Percentiles rank a stretch among this genome's conserved stretches.
Evolutionary conservation across 495 filamentous ascomycete species (phyloP).

Genomic region (Penicillium canariense): DNA sequence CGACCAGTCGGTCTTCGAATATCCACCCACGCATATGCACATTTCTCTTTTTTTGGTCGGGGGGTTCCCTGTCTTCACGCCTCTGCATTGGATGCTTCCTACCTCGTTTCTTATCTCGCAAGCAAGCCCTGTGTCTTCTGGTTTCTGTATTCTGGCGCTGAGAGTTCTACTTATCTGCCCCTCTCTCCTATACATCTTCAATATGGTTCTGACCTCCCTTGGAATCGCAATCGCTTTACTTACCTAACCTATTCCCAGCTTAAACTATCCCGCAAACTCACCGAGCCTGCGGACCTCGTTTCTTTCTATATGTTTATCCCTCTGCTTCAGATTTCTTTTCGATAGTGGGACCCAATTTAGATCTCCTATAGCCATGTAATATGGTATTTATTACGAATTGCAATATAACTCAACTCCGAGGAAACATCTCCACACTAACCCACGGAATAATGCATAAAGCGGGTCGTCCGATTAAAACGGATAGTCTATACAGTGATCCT

Average conservation of each 20-base stretch:
- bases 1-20: neutral
- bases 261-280: neutral
- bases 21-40: slow-evolving; percentile 5
- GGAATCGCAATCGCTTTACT: neutral
- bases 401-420: too few species aligned
- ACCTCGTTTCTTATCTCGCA: slow-evolving; percentile 3
- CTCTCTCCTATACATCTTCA: slow-evolving; percentile 14
- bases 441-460: too few species aligned
- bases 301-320: neutral
- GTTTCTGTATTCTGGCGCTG: slow-evolving; percentile 16
- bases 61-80: slow-evolving; percentile 3
- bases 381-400: neutral
- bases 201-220: slow-evolving; percentile 7
- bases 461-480: too few species aligned
- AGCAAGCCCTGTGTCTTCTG: slow-evolving; percentile 18
- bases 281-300: neutral
- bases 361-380: neutral
- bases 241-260: neutral
- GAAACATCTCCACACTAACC: too few species aligned
- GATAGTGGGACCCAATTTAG: neutral
- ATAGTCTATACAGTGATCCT: too few species aligned
- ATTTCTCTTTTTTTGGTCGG: neutral
- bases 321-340: neutral
- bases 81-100: slow-evolving; percentile 20
- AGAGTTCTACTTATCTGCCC: neutral